Evolutionary conservation across 106 monocot genomes (phyloP).

Genomic region (Acorus calamus): DNA sequence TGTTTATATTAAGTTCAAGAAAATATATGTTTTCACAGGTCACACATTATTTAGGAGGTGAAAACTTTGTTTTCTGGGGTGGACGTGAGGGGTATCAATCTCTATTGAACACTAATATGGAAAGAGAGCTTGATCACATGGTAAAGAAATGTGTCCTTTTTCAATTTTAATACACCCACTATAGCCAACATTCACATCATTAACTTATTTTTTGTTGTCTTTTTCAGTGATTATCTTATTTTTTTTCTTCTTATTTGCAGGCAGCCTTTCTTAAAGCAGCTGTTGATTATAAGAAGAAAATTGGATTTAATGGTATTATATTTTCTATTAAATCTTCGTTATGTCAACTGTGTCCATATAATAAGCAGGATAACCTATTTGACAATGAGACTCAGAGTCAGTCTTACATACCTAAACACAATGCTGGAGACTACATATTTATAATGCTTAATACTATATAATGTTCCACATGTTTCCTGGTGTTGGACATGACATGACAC

Average conservation of each 20-base stretch:
- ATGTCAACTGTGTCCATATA: no score
- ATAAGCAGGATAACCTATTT: no score
- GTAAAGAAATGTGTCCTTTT: not conserved
- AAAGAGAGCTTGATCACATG: not conserved
- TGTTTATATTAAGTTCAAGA: no score
- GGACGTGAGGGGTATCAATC: not conserved
- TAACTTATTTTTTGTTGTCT: not conserved
- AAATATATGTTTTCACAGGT: not conserved
- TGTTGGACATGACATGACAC: no score
- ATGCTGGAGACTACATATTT: no score
- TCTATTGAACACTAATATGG: not conserved
- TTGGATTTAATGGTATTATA: not conserved
- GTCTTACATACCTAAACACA: no score
- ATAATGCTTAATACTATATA: no score
- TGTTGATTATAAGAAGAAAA: not conserved
- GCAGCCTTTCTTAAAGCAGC: not conserved
- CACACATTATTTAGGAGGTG: not conserved
- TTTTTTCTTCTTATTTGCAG: not conserved
- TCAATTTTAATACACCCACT: not conserved
- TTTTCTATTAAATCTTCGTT: no score
- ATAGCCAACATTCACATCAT: not conserved
- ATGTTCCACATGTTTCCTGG: no score
- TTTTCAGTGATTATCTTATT: not conserved
- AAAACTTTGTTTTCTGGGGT: not conserved
- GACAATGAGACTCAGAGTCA: no score